Base-by-base conservation (phyloP, 352 stramenopile species). In the Phytophthora crassamura region DNA sequence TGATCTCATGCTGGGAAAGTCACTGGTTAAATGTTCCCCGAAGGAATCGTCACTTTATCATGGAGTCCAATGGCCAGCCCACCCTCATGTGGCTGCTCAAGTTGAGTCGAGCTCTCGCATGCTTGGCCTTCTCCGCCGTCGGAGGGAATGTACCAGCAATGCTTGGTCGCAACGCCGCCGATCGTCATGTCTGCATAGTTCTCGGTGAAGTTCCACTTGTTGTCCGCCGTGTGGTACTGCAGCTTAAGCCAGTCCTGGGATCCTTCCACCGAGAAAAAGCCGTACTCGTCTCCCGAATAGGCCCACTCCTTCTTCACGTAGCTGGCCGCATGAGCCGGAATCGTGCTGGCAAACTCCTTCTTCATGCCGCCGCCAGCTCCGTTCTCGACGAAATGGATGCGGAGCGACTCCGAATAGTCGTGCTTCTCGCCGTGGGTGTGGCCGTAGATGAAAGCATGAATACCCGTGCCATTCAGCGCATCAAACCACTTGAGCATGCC, bases 381-480 rank as follows among this genome's bases (percentile, higher is more conserved):
- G 7, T 59, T 59, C 28, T 59, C 50, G 2, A 59, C 50, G 9
- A 59, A 59, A 18, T 59, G 50, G 9, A 47, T 25, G 4, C 25
- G 9, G 10, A 48, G 15, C 7, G 35, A 58, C 12, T 10, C 14
- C 25, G 52, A 60, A 61, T 84, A 78, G 66, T 86, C 75, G 69
- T 86, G 77, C 57, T 86, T 86, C 50, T 86, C 75, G 18, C 74
- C 77, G 54, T 86, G 77, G 16, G 77, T 86, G 62, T 86, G 77
- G 47, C 70, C 77, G 40, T 81, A 81, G 30, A 85, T 59, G 51
- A 75, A 85, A 18, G 28, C 45, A 12, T 38, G 25, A 18, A 52
- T 38, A 15, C 45, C 45, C 6, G 45, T 22, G 0, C 28, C 28
- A 8, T 38, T 36, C 15, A 52, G 15, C 11, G 28, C 45, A 8